A percentile compares a stretch with the other conserved stretches of the same genome.
These are phyloP conservation scores for Penicillium riverlandense DNA, from an alignment of 495 filamentous ascomycete species.

Conservation along the genomic window DNA sequence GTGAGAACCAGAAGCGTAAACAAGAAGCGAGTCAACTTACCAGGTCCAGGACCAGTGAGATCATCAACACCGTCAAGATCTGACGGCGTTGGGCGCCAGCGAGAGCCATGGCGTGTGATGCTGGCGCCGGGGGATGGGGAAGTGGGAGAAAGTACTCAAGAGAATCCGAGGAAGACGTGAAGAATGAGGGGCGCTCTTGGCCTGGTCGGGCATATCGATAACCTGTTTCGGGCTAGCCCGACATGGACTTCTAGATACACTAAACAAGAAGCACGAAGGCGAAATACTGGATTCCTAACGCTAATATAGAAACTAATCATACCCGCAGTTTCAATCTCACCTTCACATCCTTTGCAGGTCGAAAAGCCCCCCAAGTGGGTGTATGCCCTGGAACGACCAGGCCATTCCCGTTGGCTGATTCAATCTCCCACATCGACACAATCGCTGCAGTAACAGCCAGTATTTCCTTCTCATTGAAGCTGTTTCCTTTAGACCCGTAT, in stretches of 20 bases:
- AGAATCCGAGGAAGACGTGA: not conserved
- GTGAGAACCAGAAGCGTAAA: not conserved
- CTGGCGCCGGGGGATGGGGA: conserved; percentile 2
- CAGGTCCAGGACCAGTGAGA: conserved; percentile 63
- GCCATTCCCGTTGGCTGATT: conserved; percentile 23
- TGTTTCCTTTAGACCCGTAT: conserved; percentile 38
- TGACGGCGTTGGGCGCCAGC: conserved; percentile 6
- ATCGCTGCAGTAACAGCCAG: conserved; percentile 41
- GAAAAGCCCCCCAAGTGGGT: conserved; percentile 27
- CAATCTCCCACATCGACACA: conserved; percentile 45
- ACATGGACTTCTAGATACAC: too few species aligned
- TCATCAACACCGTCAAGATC: conserved; percentile 74
- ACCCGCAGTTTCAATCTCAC: conserved; percentile 28
- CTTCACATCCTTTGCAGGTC: conserved; percentile 28
- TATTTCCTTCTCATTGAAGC: conserved; percentile 44
- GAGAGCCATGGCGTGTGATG: conserved; percentile 1
- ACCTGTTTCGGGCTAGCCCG: too few species aligned
- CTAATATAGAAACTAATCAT: conserved; percentile 3
- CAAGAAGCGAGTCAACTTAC: conserved; percentile 46
- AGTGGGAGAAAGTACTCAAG: not conserved
- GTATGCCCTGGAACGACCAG: conserved; percentile 26
- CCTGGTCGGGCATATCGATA: too few species aligned
- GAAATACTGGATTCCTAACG: not conserved
- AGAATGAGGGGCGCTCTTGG: too few species aligned
- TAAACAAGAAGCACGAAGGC: too few species aligned